Conservation (phyloP, 768 basidiomycete genomes). For the Lyophyllum semitale region DNA sequence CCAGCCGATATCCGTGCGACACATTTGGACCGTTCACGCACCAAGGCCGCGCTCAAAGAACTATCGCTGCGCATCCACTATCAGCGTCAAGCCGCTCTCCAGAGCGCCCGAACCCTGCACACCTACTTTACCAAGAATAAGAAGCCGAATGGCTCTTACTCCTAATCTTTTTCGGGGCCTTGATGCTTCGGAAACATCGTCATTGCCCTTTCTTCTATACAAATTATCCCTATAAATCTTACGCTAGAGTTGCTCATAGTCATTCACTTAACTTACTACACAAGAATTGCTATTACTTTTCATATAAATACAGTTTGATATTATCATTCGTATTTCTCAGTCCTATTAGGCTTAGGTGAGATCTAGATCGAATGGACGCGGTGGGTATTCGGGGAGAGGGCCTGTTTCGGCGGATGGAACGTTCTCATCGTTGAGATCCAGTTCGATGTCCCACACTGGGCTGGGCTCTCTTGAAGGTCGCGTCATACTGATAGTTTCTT, state of each 20-base stretch:
- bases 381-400: conserved; percentile 17
- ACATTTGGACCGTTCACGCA: conserved; percentile 73
- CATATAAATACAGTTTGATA: conserved; percentile 6
- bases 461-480: conserved; percentile 43
- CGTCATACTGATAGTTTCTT: conserved; percentile 13
- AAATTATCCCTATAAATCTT: not conserved
- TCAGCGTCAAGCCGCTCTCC: conserved; percentile 42
- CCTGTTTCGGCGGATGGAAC: conserved; percentile 6
- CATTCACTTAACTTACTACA: not conserved
- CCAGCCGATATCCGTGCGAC: conserved; percentile 74
- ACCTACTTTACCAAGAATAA: conserved; percentile 16
- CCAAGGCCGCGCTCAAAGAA: conserved; percentile 69
- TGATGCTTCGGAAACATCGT: not conserved
- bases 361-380: conserved; percentile 45
- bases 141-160: not conserved
- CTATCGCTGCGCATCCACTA: conserved; percentile 65
- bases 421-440: conserved; percentile 44
- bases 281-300: conserved; percentile 3
- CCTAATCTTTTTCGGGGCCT: not conserved
- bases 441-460: conserved; percentile 76
- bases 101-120: conserved; percentile 18
- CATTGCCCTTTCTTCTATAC: not conserved
- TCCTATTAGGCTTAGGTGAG: conserved; percentile 33
- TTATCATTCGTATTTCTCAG: not conserved
- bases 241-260: conserved; percentile 14